Conservation (phyloP, 108 stramenopile species). For the Skeletonema tropicum region DNA sequence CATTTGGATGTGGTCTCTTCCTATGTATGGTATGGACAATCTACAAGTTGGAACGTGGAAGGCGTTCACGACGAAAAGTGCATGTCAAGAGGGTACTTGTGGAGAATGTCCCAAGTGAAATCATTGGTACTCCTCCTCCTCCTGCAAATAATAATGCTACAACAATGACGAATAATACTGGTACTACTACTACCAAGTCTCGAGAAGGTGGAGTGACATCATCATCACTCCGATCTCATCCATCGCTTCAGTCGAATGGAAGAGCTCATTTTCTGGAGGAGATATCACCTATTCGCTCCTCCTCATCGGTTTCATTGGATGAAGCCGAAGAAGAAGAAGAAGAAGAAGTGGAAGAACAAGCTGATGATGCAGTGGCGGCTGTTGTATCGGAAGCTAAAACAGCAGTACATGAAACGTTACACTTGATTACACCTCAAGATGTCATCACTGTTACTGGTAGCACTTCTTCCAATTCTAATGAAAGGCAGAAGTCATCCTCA, state of each 20-base stretch:
- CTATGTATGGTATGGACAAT: constrained; percentile 21
- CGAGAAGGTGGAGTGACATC: background rate
- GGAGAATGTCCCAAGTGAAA: background rate
- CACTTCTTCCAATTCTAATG: no score
- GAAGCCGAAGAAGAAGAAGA: background rate
- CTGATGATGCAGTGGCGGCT: background rate
- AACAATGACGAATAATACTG: no score
- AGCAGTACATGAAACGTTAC: background rate
- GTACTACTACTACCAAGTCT: background rate
- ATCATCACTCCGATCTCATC: background rate
- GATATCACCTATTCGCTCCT: constrained; percentile 7
- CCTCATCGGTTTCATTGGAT: background rate
- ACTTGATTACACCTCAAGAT: background rate
- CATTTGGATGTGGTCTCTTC: constrained; percentile 5
- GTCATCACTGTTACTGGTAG: no score
- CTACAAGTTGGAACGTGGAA: background rate
- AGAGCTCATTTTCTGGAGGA: background rate
- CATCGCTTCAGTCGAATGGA: background rate
- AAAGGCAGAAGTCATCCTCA: no score
- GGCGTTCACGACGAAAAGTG: background rate
- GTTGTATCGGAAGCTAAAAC: background rate
- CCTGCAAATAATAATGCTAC: no score
- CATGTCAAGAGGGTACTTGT: background rate
- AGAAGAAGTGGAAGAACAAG: no score
- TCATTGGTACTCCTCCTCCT: background rate